These are phyloP conservation scores for Sherardia arvensis DNA, from an alignment of 257 asterid species.

Conservation along the genomic window DNA sequence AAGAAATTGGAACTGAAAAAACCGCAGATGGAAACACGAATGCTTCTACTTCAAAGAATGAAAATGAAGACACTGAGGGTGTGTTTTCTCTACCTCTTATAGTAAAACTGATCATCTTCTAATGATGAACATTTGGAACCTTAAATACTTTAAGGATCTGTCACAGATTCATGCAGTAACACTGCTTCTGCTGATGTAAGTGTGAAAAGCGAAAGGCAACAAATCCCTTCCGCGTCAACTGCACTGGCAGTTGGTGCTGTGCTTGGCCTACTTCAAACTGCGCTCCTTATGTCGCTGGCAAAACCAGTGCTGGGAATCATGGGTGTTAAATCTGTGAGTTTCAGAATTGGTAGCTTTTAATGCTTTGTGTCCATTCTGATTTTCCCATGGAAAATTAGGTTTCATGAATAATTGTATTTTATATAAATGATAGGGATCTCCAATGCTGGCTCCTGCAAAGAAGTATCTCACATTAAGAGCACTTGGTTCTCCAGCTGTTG, in stretches of 20 bases:
- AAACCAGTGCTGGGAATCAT: conserved; percentile 52
- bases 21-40: conserved; percentile 9
- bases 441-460: conserved; percentile 63
- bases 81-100: not conserved
- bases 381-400: not conserved
- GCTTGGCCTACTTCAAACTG: conserved; percentile 67
- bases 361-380: not conserved
- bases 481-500: conserved; percentile 93
- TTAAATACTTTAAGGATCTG: conserved; percentile 16
- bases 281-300: conserved; percentile 53
- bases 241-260: conserved; percentile 63
- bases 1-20: conserved; percentile 6
- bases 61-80: conserved; percentile 21
- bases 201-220: conserved; percentile 25
- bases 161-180: conserved; percentile 15
- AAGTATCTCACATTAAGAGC: conserved; percentile 71
- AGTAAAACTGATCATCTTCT: not conserved
- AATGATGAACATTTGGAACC: not conserved
- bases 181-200: conserved; percentile 7
- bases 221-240: conserved; percentile 87
- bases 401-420: not conserved
- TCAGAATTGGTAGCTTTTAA: not conserved
- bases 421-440: conserved; percentile 47
- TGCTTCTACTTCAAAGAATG: conserved; percentile 10
- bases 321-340: conserved; percentile 77